Base-by-base conservation (phyloP, 768 basidiomycete species). In the Mrakia gelida region DNA sequence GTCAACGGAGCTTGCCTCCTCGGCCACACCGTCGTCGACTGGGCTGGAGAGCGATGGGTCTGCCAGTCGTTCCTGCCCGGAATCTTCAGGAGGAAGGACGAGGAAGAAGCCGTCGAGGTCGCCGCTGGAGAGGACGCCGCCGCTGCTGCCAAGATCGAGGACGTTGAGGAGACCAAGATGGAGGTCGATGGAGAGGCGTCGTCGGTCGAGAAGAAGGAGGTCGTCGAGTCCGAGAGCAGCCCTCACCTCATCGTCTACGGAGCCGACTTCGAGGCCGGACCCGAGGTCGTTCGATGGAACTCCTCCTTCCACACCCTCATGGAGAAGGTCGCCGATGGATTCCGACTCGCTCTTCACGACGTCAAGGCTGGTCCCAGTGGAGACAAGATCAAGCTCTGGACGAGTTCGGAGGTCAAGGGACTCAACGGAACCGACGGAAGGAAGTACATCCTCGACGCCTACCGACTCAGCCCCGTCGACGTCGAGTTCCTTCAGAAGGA, bases 401-500 rank as follows among this genome's bases (percentile, higher is more conserved):
- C 85, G 3, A 83, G 83, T 49, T 81, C 82, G 68, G 86, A 87
- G 75, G 85, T 86, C 80, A 86, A 87, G 81, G 86, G 84, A 45
- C 81, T 87, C 34, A 81, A 83, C 52, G 86, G 85, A 18, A 83
- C 85, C n/a, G 86, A 87, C 75, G 85, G 86, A 16, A 75, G 86
- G 30, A 81, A 83, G 75, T 87, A 87, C 82, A 80, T 86, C 30
- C 84, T 87, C 68, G 86, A 87, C 77, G 82, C 85, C 38, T 85
- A 83, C 77, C 82, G 86, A 65, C 79, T 86, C 11, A 81, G 81
- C 71, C 86, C 85, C 38, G 84, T 85, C 67, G 86, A 87, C 81
- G 80, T 87, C 80, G 85, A 86, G 79, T 87, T 84, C 82, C 81
- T 85, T 32, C 85, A 87, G 81, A 83, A 86, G 80, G 84, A 87